Evolutionary conservation across 1,139 yeast species (phyloP), one percentile per base, ranked within the genome.

Genomic region (Yueomyces sp.): DNA sequence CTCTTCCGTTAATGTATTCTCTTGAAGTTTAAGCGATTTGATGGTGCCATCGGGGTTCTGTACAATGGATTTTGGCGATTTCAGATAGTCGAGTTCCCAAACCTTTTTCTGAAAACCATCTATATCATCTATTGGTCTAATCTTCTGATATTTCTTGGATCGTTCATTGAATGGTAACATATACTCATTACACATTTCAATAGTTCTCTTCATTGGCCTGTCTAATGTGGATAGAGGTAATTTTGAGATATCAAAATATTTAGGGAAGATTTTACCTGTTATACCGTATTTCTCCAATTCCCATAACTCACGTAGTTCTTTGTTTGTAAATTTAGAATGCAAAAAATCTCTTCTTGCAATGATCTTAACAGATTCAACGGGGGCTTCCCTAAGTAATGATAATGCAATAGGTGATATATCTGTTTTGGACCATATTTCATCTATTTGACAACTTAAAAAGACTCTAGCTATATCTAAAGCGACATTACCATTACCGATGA

Each of bases 401-500:
- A 81, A 63, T 0, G 96, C 95, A 35, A 67, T 64, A 1, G 66
- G 62, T 0, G 85, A 67, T 29, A 91, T 82, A 63, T 91, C 99
- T 0, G 96, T 91, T 1, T 66, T 53, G 6, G 66, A 50, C 85
- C 86, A 80, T 2, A 55, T 42, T 47, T 78, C 75, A 4, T 65
- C 64, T 0, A 69, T 61, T 2, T 70, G 69, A 30, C 78, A 76
- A 9, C 80, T 77, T 45, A 89, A 63, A 36, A 91, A 66, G 2
- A 91, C 69, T 43, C 99, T 67, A 1, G 96, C 89, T 6, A 91
- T 78, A 59, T 91, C 99, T 46, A 91, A 65, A 0, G 98, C 96
- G n/a, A 91, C 99, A 57, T 91, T 91, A 37, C 99, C 99, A 59
- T 89, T 89, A 3, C 99, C 99, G n/a, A 91, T 73, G 38, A 91